Evolutionary conservation across 2,329 filamentous ascomycete species (phyloP), one percentile per base, ranked within the genome.

Genomic region (Thielaviopsis euricoi): DNA sequence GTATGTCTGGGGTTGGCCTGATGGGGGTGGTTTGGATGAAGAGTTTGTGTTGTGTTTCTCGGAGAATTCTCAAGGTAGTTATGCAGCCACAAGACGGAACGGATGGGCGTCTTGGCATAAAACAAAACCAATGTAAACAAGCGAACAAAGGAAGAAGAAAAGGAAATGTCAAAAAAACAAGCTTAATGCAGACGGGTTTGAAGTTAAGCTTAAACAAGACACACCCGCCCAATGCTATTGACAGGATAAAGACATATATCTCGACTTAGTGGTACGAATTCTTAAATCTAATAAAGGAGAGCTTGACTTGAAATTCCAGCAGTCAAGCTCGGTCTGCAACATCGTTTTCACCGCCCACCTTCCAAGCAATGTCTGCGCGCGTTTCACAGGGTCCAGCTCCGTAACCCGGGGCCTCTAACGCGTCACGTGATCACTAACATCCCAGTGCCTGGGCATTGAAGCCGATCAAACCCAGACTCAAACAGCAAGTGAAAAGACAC

Each of bases 101-200:
- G 46, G 6, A 49, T 49, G 46, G 6, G 17, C 17, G n/a, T 52
- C 22, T 10, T 15, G 21, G 23, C 19, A 50, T 22, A 52, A 52
- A 25, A 52, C 50, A 29, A 52, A 25, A 25, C 50, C 5, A 29
- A 26, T 19, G 3, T 33, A 10, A 10, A 33, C 29, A 33, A 33
- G 29, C 29, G 9, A 10, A 6, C 29, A 10, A 33, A 10, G 2
- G 29, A 23, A 50, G 43, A n/a, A 21, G 17, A 48, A 40, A 29
- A 56, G 55, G 58, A 53, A 59, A 25, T 43, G 37, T 15, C n/a
- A 48, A 19, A 48, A 48, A 19, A 48, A 19, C 43, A 48, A 48
- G 43, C n/a, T 48, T 48, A 48, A 48, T 48, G 43, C 43, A 21
- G 9, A 19, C 5, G 29, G 5, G 37, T 43, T 43, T 21, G 43